Evolutionary conservation across 345 rosid species (phyloP).

Genomic region (Syzygium jambos): DNA sequence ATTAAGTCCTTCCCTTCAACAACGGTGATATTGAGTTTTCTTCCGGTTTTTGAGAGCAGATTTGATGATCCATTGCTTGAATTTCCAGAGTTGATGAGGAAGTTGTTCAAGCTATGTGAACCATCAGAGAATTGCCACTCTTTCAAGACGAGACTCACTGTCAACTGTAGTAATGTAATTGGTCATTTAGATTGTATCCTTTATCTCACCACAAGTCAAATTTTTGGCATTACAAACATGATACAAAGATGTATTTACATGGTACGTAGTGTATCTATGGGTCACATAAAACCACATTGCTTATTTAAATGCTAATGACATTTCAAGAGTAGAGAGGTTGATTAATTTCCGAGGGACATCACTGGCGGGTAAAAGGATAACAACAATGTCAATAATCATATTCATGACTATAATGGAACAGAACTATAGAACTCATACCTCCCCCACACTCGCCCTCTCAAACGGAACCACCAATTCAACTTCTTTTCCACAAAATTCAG

Average conservation of each 20-base stretch:
- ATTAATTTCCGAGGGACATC: not conserved
- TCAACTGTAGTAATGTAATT: constrained; percentile 39
- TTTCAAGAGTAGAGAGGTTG: not conserved
- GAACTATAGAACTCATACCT: constrained; percentile 36
- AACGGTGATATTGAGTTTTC: constrained; percentile 52
- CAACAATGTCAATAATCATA: not conserved
- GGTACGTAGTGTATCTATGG: not conserved
- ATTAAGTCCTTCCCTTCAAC: constrained; percentile 63
- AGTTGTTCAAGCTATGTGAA: constrained; percentile 53
- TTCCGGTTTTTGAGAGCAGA: constrained; percentile 55
- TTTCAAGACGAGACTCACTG: constrained; percentile 65
- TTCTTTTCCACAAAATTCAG: constrained; percentile 75
- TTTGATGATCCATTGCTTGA: constrained; percentile 48
- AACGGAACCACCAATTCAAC: constrained; percentile 90
- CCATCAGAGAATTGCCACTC: constrained; percentile 99
- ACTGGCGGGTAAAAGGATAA: not conserved
- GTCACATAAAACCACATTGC: not conserved
- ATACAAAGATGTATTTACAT: not conserved
- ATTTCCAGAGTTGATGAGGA: constrained; percentile 18
- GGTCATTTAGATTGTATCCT: not conserved
- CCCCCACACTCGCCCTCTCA: constrained; percentile 64
- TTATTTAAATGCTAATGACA: not conserved
- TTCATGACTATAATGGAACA: not conserved
- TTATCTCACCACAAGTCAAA: not conserved
- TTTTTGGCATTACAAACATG: not conserved